phyloP scores from a whole-genome alignment of 2,329 filamentous ascomycete species.

The Aspergillus sergii region DNA sequence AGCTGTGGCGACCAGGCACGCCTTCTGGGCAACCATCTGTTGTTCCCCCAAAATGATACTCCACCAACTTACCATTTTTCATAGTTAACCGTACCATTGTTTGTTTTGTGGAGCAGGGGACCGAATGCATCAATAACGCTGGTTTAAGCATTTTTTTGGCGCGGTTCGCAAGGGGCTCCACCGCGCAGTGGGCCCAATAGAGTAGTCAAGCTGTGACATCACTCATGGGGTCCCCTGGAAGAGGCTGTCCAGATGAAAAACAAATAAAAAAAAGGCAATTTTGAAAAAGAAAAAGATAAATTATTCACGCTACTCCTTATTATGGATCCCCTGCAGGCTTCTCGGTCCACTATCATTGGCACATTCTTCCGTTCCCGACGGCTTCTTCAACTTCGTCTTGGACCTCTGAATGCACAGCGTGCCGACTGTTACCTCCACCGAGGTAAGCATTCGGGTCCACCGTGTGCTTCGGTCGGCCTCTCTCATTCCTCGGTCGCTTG shows the following conservation, averaged over 20 bases:
- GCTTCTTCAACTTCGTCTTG: background rate
- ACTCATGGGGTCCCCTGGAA: constrained; percentile 4
- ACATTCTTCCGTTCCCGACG: constrained; percentile 3
- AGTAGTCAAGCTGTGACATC: constrained; percentile 18
- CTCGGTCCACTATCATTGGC: constrained; percentile 7
- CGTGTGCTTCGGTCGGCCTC: constrained; percentile 1
- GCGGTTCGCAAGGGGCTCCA: constrained; percentile 20
- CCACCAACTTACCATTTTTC: constrained; percentile 17
- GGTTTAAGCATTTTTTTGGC: constrained; percentile 34
- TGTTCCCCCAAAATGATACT: constrained; percentile 17
- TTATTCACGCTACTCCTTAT: background rate
- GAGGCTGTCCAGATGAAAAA: constrained; percentile 1
- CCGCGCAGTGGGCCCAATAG: constrained; percentile 12
- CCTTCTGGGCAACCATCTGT: constrained; percentile 17
- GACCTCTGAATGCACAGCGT: constrained; percentile 3
- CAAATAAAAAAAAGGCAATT: background rate
- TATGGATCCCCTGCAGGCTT: background rate
- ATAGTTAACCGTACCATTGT: constrained; percentile 22
- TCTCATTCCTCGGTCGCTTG: constrained; percentile 9
- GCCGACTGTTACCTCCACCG: constrained; percentile 6
- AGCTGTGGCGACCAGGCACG: constrained; percentile 22
- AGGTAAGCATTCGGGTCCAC: constrained; percentile 3
- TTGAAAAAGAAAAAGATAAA: background rate
- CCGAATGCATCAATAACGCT: constrained; percentile 36
- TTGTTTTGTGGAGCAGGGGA: constrained; percentile 22